Evolutionary conservation across 495 filamentous ascomycete genomes (phyloP).

Genomic region (Hyaloscypha hepaticicola): DNA sequence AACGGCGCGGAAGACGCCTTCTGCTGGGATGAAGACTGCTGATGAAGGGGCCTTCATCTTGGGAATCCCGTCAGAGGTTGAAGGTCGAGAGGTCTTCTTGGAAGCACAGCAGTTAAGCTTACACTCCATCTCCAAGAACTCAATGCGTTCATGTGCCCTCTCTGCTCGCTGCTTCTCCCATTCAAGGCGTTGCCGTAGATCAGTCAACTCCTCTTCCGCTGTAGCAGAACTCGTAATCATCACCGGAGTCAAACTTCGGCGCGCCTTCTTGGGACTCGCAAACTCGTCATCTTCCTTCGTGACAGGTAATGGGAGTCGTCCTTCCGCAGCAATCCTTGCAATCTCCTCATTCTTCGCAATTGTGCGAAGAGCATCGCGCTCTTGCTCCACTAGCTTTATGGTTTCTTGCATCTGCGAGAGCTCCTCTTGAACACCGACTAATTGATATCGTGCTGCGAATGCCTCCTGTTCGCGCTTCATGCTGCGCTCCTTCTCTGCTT

Average conservation of each 20-base stretch:
- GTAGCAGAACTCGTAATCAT: conserved; percentile 43
- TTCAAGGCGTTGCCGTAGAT: conserved; percentile 59
- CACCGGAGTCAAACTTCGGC: conserved; percentile 37
- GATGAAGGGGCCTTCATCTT: conserved; percentile 8
- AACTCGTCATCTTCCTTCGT: conserved; percentile 45
- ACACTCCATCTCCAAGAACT: conserved; percentile 85
- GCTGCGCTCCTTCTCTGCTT: conserved; percentile 47
- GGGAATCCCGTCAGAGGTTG: neutral
- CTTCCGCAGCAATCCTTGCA: conserved; percentile 62
- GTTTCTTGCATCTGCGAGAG: conserved; percentile 62
- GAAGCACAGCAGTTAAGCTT: conserved; percentile 70
- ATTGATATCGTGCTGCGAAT: conserved; percentile 69
- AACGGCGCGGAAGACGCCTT: conserved; percentile 52
- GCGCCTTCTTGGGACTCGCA: conserved; percentile 43
- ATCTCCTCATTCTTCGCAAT: conserved; percentile 58
- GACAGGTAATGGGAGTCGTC: conserved; percentile 56
- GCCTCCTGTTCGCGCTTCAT: conserved; percentile 68
- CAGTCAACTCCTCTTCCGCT: conserved; percentile 53
- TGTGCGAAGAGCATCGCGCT: conserved; percentile 64
- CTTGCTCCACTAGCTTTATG: conserved; percentile 65
- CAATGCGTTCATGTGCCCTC: conserved; percentile 67
- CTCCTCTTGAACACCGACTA: conserved; percentile 74
- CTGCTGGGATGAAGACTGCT: conserved; percentile 45
- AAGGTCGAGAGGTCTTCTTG: conserved; percentile 14
- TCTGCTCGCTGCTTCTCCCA: conserved; percentile 64